Evolutionary conservation across 495 filamentous ascomycete species (phyloP).

Genomic region (Xylona heveae): DNA sequence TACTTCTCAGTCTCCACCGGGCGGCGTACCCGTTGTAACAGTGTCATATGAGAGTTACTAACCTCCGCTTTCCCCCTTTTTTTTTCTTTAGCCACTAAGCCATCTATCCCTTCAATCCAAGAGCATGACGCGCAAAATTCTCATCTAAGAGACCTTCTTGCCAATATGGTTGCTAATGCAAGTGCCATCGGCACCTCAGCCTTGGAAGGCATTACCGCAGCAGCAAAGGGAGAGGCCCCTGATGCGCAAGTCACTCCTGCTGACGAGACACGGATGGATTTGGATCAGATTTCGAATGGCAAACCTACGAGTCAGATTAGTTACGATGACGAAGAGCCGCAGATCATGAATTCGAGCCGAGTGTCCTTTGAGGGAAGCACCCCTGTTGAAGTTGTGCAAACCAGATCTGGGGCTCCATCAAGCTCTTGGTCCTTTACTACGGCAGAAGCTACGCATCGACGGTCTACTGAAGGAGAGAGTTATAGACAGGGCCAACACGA

Average conservation of each 20-base stretch:
- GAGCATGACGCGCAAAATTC: too few relatives aligned
- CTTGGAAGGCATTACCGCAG: background rate
- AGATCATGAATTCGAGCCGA: conserved; percentile 3
- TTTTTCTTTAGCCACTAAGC: too few relatives aligned
- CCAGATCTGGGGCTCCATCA: conserved; percentile 2
- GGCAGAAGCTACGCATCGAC: too few relatives aligned
- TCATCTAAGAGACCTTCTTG: too few relatives aligned
- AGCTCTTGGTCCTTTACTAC: background rate
- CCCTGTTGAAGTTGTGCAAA: conserved; percentile 1
- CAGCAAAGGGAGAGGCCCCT: background rate
- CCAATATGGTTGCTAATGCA: too few relatives aligned
- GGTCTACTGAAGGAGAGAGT: background rate
- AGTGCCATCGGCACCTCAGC: background rate
- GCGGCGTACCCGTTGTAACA: too few relatives aligned
- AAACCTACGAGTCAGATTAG: too few relatives aligned
- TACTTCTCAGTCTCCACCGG: too few relatives aligned
- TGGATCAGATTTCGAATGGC: background rate
- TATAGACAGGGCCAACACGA: background rate
- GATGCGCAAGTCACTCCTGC: background rate
- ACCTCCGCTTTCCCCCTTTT: too few relatives aligned
- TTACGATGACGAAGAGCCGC: conserved; percentile 3
- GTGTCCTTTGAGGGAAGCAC: conserved; percentile 1
- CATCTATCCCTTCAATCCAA: too few relatives aligned
- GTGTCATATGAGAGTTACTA: too few relatives aligned
- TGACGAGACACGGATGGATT: background rate